Percentiles rank a stretch among this genome's conserved stretches.
phyloP scores from a whole-genome alignment of 805 yeast genomes.

The Saccharomycopsis sp. region DNA sequence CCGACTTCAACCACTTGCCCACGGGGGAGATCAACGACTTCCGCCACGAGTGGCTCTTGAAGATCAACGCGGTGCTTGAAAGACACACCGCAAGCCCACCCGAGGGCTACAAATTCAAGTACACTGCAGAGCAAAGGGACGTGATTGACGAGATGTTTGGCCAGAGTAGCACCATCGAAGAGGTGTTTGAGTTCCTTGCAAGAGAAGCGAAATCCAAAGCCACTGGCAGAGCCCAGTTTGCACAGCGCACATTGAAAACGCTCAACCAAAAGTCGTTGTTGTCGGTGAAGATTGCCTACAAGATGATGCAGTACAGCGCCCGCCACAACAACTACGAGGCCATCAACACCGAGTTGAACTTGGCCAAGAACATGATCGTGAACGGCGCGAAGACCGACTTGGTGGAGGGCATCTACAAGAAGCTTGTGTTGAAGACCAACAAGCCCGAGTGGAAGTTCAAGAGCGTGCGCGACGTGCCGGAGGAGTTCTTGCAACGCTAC shows the following conservation, averaged over 20 bases:
- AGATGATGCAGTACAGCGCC: conserved; percentile 53
- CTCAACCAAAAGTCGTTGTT: conserved; percentile 63
- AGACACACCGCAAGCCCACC: conserved; percentile 59
- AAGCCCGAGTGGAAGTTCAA: conserved; percentile 44
- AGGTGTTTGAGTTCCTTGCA: conserved; percentile 43
- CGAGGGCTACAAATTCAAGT: conserved; percentile 48
- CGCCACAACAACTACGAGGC: conserved; percentile 52
- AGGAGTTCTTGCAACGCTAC: conserved; percentile 7
- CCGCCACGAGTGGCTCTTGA: conserved; percentile 35
- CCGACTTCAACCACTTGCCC: conserved; percentile 22
- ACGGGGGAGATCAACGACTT: conserved; percentile 13
- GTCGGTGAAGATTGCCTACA: conserved; percentile 63
- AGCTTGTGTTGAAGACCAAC: conserved; percentile 51
- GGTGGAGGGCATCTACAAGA: conserved; percentile 59
- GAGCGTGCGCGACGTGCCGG: conserved; percentile 27
- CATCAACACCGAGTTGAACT: conserved; percentile 57
- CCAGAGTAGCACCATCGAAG: conserved; percentile 37
- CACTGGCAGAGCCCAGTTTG: conserved; percentile 46
- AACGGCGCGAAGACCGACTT: conserved; percentile 48
- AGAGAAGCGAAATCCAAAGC: conserved; percentile 27
- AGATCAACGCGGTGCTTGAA: conserved; percentile 53
- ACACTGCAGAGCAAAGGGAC: conserved; percentile 44
- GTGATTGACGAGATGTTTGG: conserved; percentile 55
- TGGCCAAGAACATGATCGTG: conserved; percentile 69
- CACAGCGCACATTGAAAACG: conserved; percentile 45